These are phyloP conservation scores for Debaryomyces hansenii DNA, from an alignment of 805 yeast species.

Conservation along the genomic window DNA sequence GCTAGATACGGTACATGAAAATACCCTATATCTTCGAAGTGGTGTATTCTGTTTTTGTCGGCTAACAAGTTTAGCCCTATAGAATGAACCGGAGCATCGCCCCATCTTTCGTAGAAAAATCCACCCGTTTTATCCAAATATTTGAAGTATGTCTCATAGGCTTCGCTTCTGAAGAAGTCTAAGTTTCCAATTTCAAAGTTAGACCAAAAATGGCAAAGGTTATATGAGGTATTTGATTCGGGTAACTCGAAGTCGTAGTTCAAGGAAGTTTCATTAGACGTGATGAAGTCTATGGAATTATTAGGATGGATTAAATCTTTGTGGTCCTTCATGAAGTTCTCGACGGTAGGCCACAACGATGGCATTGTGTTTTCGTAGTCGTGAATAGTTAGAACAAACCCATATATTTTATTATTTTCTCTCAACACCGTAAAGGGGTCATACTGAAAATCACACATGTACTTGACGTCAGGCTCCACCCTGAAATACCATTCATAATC, in stretches of 20 bases:
- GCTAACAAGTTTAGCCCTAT: conserved; percentile 35
- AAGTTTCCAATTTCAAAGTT: conserved; percentile 59
- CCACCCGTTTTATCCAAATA: conserved; percentile 51
- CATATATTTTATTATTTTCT: conserved; percentile 46
- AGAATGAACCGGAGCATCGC: conserved; percentile 51
- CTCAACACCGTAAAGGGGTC: conserved; percentile 51
- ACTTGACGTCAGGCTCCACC: conserved; percentile 59
- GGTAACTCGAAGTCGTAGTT: conserved; percentile 16
- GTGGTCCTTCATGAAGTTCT: conserved; percentile 41
- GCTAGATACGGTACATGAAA: conserved; percentile 43
- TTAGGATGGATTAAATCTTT: conserved; percentile 49
- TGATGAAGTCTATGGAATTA: conserved; percentile 48
- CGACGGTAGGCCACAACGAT: conserved; percentile 51
- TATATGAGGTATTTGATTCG: conserved; percentile 36
- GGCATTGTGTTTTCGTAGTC: conserved; percentile 55
- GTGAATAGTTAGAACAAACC: conserved; percentile 50
- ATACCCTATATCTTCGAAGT: conserved; percentile 47
- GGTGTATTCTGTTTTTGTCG: conserved; percentile 39
- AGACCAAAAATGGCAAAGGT: conserved; percentile 66
- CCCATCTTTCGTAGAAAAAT: conserved; percentile 61
- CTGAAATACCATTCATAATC: conserved; percentile 59
- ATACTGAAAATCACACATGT: conserved; percentile 56
- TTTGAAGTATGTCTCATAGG: conserved; percentile 46
- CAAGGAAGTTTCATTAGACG: conserved; percentile 39
- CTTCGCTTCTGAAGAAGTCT: conserved; percentile 48